Percentiles rank a stretch among this genome's conserved stretches.
These are phyloP conservation scores for Neofusicoccum sp. DNA, from an alignment of 2,329 filamentous ascomycete genomes.

Conservation along the genomic window DNA sequence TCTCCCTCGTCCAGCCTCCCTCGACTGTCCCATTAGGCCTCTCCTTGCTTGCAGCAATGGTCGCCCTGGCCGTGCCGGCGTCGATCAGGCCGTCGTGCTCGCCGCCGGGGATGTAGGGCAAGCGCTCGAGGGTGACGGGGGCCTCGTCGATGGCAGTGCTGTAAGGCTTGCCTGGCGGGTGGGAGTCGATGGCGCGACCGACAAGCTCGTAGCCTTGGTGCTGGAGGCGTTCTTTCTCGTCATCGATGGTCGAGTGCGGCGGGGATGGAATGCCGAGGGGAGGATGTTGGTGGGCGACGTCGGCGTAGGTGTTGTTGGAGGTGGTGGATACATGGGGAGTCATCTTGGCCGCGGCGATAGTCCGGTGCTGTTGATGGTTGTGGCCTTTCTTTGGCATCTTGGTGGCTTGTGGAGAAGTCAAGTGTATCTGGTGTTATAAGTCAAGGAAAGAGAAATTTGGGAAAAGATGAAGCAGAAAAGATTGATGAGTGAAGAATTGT, in stretches of 20 bases:
- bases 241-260: constrained; percentile 1
- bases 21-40: constrained; percentile 46
- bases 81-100: constrained; percentile 5
- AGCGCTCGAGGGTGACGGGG: constrained; percentile 7
- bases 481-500: background rate
- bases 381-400: constrained; percentile 12
- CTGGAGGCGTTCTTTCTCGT: constrained; percentile 6
- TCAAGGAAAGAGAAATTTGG: too few species aligned
- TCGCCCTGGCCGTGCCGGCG: constrained; percentile 17
- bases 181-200: background rate
- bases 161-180: constrained; percentile 17
- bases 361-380: background rate
- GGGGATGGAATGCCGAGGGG: constrained; percentile 6
- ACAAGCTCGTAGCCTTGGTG: constrained; percentile 15
- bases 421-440: too few species aligned
- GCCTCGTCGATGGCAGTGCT: constrained; percentile 4
- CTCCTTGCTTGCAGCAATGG: constrained; percentile 35
- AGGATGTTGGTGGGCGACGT: background rate
- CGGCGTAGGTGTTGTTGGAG: constrained; percentile 2
- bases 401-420: background rate
- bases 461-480: too few species aligned
- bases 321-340: background rate
- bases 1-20: constrained; percentile 40
- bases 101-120: constrained; percentile 16
- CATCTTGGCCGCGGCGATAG: background rate